phyloP scores from a whole-genome alignment of 139 green algal species.

The Desmodesmus armatus region DNA sequence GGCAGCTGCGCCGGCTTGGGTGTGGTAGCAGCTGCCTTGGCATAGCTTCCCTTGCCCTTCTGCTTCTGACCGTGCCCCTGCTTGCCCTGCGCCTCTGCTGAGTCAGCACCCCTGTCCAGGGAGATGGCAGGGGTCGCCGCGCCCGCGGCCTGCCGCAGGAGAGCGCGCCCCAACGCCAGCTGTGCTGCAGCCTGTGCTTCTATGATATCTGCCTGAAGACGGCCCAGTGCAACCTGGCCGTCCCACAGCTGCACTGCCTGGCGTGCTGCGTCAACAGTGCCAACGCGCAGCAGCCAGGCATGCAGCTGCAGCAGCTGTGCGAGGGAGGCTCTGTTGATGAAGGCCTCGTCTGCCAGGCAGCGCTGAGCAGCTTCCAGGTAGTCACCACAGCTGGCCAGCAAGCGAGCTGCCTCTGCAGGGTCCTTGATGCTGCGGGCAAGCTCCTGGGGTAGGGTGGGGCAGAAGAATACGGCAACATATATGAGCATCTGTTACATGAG shows the following conservation, averaged over 20 bases:
- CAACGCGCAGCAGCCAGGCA: conserved; percentile 23
- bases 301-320: conserved; percentile 24
- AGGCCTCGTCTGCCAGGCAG: neutral
- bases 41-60: neutral
- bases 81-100: neutral
- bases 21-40: neutral
- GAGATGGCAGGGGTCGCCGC: neutral
- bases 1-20: neutral
- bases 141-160: conserved; percentile 11
- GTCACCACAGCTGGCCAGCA: conserved; percentile 25
- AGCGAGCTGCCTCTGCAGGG: conserved; percentile 18
- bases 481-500: no score
- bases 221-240: neutral
- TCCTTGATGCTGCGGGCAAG: conserved; percentile 2
- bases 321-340: neutral
- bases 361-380: conserved; percentile 27
- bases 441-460: no score
- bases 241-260: conserved; percentile 32
- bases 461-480: no score
- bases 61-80: neutral
- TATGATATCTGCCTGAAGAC: conserved; percentile 6
- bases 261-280: neutral
- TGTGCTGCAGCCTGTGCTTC: conserved; percentile 23
- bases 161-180: neutral
- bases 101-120: neutral